Percentiles rank a stretch among this genome's conserved stretches.
phyloP scores from a whole-genome alignment of 2,329 filamentous ascomycete species.

The Ceratocystis eucalypticola region DNA sequence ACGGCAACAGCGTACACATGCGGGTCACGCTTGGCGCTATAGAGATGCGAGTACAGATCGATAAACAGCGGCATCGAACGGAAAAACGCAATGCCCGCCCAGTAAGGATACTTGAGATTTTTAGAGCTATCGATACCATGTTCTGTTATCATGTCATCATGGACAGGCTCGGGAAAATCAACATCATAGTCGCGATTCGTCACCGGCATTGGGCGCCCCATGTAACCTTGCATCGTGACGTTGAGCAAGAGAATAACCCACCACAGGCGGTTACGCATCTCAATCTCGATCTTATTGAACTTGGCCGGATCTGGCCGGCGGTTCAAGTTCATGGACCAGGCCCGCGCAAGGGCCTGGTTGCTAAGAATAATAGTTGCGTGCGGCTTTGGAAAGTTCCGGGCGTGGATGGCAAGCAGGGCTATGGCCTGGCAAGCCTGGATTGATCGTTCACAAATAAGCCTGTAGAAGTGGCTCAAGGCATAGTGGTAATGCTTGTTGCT shows the following conservation, averaged over 20 bases:
- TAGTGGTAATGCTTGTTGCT: slow-evolving; percentile 72
- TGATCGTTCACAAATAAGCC: slow-evolving; percentile 47
- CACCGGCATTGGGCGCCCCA: slow-evolving; percentile 65
- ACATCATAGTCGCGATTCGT: slow-evolving; percentile 64
- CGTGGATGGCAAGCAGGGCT: slow-evolving; percentile 55
- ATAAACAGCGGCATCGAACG: slow-evolving; percentile 54
- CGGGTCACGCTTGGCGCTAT: slow-evolving; percentile 51
- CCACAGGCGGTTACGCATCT: slow-evolving; percentile 65
- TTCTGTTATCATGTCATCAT: slow-evolving; percentile 57
- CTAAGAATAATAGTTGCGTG: slow-evolving; percentile 58
- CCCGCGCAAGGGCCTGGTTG: slow-evolving; percentile 50
- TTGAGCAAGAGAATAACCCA: slow-evolving; percentile 57
- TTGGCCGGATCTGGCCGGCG: slow-evolving; percentile 37
- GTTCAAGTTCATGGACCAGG: slow-evolving; percentile 64
- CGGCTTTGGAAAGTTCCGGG: slow-evolving; percentile 66
- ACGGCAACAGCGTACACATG: slow-evolving; percentile 51
- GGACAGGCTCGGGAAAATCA: slow-evolving; percentile 57
- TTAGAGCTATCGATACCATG: slow-evolving; percentile 43
- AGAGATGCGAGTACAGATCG: slow-evolving; percentile 65
- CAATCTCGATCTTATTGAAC: slow-evolving; percentile 47
- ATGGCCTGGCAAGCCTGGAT: slow-evolving; percentile 60
- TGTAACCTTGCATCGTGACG: slow-evolving; percentile 57
- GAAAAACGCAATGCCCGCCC: slow-evolving; percentile 51
- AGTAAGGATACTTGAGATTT: slow-evolving; percentile 48
- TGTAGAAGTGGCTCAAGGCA: slow-evolving; percentile 52